These are phyloP conservation scores for Aspergillus campestris DNA, from an alignment of 495 filamentous ascomycete genomes.

Conservation along the genomic window DNA sequence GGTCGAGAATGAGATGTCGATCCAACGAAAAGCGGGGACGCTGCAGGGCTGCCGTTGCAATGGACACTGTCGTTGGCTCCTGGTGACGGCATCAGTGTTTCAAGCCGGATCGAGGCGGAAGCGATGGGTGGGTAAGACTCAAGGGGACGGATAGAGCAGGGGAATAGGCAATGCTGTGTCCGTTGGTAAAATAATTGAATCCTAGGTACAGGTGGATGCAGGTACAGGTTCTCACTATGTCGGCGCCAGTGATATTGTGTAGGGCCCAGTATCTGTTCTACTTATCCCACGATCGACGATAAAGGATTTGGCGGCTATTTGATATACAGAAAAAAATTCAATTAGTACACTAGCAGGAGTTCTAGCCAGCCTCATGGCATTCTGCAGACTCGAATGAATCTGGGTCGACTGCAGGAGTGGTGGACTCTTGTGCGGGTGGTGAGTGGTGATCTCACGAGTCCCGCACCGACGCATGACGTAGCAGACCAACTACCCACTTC, in stretches of 20 bases:
- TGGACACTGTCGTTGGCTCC: not conserved
- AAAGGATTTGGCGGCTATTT: not conserved
- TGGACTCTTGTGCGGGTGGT: not conserved
- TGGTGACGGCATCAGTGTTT: slow-evolving; percentile 13
- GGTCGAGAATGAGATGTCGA: too few relatives aligned
- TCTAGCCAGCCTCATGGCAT: not conserved
- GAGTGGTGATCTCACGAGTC: slow-evolving; percentile 15
- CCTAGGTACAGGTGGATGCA: not conserved
- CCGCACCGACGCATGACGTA: slow-evolving; percentile 29
- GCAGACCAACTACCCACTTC: slow-evolving; percentile 8
- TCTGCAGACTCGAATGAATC: not conserved
- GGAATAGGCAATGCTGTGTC: not conserved
- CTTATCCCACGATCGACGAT: not conserved
- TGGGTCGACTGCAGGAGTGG: not conserved
- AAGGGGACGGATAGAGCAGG: not conserved
- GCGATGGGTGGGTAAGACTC: too few relatives aligned
- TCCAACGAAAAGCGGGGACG: too few relatives aligned
- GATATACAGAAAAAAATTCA: not conserved
- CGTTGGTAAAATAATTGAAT: not conserved
- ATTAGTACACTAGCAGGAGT: not conserved
- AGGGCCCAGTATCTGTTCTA: too few relatives aligned
- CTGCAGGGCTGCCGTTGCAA: too few relatives aligned
- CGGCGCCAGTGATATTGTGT: too few relatives aligned
- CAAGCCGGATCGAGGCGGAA: slow-evolving; percentile 12
- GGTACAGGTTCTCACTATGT: too few relatives aligned